Conservation (phyloP, 805 yeast species). For the Spathaspora girioi region DNA sequence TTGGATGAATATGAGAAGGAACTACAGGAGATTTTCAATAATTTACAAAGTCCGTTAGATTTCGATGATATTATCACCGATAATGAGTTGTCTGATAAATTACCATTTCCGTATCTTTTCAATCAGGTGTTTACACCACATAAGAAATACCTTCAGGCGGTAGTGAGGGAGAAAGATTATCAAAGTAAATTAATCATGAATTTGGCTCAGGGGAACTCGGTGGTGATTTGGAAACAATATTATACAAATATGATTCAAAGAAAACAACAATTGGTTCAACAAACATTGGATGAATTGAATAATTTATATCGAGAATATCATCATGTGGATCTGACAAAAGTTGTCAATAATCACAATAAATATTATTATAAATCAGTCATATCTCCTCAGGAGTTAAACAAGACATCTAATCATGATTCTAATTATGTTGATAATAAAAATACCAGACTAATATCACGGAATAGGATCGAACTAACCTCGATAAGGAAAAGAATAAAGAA, state of each 20-base stretch:
- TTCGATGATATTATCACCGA: constrained; percentile 23
- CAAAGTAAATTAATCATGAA: constrained; percentile 21
- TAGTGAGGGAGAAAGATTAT: constrained; percentile 26
- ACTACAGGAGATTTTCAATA: constrained; percentile 23
- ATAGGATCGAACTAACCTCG: constrained; percentile 30
- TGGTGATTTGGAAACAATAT: constrained; percentile 35
- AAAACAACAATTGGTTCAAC: constrained; percentile 21
- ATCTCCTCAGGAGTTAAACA: constrained; percentile 13
- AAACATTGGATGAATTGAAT: constrained; percentile 24
- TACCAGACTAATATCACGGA: constrained; percentile 19
- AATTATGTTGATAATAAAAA: constrained; percentile 17
- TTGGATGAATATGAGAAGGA: constrained; percentile 29
- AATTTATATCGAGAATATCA: constrained; percentile 27
- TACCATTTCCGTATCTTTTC: constrained; percentile 11
- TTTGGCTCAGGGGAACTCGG: constrained; percentile 18
- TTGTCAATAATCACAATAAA: constrained; percentile 11
- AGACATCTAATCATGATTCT: constrained; percentile 11
- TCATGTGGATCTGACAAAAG: constrained; percentile 11
- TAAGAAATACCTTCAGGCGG: constrained; percentile 18
- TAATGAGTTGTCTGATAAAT: constrained; percentile 5
- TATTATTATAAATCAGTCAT: constrained; percentile 27
- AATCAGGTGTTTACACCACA: constrained; percentile 12
- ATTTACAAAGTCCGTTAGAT: constrained; percentile 31
- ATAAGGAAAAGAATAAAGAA: constrained; percentile 15
- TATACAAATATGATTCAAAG: constrained; percentile 18